These are phyloP conservation scores for Pleurotus citrinopileatus DNA, from an alignment of 768 basidiomycete genomes.

Conservation along the genomic window DNA sequence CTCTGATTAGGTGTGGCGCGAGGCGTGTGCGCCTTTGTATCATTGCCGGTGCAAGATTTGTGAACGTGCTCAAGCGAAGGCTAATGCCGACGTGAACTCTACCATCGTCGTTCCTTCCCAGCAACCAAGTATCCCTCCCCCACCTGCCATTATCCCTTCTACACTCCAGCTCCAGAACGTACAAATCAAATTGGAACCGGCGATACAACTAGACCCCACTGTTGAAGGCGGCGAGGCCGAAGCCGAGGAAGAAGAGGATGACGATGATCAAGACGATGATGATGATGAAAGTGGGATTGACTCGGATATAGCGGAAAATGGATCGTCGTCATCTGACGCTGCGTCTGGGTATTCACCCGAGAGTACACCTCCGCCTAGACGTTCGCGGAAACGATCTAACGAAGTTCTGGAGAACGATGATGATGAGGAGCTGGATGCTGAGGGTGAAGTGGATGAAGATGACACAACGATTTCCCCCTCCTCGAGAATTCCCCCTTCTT, in stretches of 20 bases:
- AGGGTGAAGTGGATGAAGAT: constrained; percentile 9
- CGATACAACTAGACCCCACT: constrained; percentile 14
- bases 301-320: constrained; percentile 14
- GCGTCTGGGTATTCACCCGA: neutral
- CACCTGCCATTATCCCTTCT: neutral
- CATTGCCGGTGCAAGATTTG: constrained; percentile 75
- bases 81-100: constrained; percentile 41
- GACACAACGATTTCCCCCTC: neutral
- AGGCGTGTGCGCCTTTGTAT: constrained; percentile 69
- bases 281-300: constrained; percentile 16
- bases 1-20: constrained; percentile 70
- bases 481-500: no score
- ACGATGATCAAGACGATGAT: constrained; percentile 17
- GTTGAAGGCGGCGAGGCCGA: constrained; percentile 26
- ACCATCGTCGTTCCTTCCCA: constrained; percentile 21
- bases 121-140: neutral
- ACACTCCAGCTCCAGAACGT: constrained; percentile 19
- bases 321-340: neutral
- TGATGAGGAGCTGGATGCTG: constrained; percentile 15
- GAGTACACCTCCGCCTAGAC: neutral
- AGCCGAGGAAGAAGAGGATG: constrained; percentile 32
- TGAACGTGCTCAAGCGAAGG: constrained; percentile 58
- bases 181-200: constrained; percentile 23
- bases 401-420: constrained; percentile 11
- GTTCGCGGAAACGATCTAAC: constrained; percentile 18